phyloP scores from a whole-genome alignment of 208 protist species.

The Trypanosomatidae sp. region DNA sequence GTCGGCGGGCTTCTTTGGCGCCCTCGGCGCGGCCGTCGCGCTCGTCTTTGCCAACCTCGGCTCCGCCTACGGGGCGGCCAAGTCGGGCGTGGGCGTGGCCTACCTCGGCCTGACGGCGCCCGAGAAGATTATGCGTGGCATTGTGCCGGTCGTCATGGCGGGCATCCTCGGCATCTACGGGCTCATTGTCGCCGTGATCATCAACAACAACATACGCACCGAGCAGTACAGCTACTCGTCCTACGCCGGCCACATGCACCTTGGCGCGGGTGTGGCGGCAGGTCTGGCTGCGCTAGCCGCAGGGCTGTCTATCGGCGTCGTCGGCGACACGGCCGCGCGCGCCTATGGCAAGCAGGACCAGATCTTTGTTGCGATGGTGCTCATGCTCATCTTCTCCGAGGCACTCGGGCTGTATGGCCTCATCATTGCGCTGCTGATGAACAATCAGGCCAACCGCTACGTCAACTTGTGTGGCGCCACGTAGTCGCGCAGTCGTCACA shows the following conservation, averaged over 20 bases:
- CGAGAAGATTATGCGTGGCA: constrained; percentile 93
- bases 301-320: constrained; percentile 98
- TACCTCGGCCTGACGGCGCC: constrained; percentile 94
- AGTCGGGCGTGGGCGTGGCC: constrained; percentile 95
- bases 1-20: constrained; percentile 66
- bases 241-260: constrained; percentile 89
- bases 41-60: constrained; percentile 93
- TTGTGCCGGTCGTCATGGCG: constrained; percentile 90
- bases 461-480: constrained; percentile 29
- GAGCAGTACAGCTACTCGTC: constrained; percentile 53
- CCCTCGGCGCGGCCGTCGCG: constrained; percentile 50
- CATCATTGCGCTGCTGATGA: constrained; percentile 97
- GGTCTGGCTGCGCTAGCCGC: constrained; percentile 93
- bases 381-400: constrained; percentile 99
- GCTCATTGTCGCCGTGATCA: constrained; percentile 99
- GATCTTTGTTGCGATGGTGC: constrained; percentile 99
- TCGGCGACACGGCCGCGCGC: constrained; percentile 93
- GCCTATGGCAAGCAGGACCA: constrained; percentile 93
- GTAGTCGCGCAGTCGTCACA: neutral
- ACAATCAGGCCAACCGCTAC: constrained; percentile 83
- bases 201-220: constrained; percentile 88
- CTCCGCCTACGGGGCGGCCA: constrained; percentile 98
- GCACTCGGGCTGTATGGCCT: constrained; percentile 98
- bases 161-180: constrained; percentile 99
- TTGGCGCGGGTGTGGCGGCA: constrained; percentile 94